Evolutionary conservation across 768 basidiomycete species (phyloP).

Genomic region (Paxillus involutus): DNA sequence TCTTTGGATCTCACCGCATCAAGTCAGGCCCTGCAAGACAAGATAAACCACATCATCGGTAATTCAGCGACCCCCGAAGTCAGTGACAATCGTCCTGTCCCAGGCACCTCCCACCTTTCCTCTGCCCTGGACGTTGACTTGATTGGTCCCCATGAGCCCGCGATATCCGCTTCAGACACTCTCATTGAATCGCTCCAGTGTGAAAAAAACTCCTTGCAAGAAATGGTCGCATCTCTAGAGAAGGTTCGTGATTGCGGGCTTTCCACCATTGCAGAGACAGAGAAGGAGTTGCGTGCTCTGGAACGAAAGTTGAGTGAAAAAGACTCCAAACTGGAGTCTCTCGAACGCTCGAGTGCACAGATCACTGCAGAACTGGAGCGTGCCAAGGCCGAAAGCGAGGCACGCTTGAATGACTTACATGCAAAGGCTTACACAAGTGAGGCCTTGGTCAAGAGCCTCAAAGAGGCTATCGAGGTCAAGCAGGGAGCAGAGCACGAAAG

Average conservation of each 20-base stretch:
- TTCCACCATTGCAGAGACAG: constrained; percentile 40
- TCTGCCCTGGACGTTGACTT: constrained; percentile 32
- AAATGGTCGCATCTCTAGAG: constrained; percentile 32
- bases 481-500: constrained; percentile 51
- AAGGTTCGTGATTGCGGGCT: constrained; percentile 46
- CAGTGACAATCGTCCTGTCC: constrained; percentile 11
- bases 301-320: constrained; percentile 47
- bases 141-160: constrained; percentile 13
- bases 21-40: constrained; percentile 46
- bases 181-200: constrained; percentile 64
- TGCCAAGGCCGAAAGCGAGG: constrained; percentile 44
- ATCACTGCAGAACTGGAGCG: constrained; percentile 44
- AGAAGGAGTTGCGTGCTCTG: constrained; percentile 39
- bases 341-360: constrained; percentile 45
- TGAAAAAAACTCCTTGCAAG: constrained; percentile 64
- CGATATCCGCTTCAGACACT: constrained; percentile 21
- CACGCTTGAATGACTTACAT: constrained; percentile 41
- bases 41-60: constrained; percentile 44
- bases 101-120: constrained; percentile 36
- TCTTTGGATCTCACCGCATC: constrained; percentile 39
- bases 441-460: constrained; percentile 45
- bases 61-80: constrained; percentile 21
- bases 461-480: constrained; percentile 51
- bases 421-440: constrained; percentile 46
- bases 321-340: constrained; percentile 42